These are phyloP conservation scores for Kodamaea hsintzibuensis DNA, from an alignment of 805 yeast species.

Conservation along the genomic window DNA sequence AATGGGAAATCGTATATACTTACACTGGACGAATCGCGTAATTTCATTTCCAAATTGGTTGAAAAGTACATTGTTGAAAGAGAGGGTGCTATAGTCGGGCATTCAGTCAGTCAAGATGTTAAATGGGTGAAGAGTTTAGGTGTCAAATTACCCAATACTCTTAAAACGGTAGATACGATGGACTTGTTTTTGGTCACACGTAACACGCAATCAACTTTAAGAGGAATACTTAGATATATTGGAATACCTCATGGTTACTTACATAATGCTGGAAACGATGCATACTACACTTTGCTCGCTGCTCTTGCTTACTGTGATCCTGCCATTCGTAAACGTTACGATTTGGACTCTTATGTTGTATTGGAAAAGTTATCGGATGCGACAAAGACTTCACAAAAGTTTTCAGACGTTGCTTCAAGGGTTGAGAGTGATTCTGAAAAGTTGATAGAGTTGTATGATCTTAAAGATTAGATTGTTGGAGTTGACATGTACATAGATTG, in stretches of 20 bases:
- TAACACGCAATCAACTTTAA: constrained; percentile 19
- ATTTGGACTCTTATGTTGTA: constrained; percentile 16
- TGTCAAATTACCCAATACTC: constrained; percentile 9
- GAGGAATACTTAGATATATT: constrained; percentile 20
- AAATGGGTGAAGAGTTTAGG: constrained; percentile 18
- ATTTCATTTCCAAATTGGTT: constrained; percentile 13
- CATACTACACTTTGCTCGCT: constrained; percentile 28
- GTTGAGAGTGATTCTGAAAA: background rate
- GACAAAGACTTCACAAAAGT: constrained; percentile 14
- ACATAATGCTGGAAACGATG: constrained; percentile 32
- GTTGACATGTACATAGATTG: background rate
- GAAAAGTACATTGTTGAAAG: constrained; percentile 16
- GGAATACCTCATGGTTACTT: constrained; percentile 25
- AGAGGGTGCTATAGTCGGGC: constrained; percentile 22
- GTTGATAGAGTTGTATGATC: background rate
- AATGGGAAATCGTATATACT: constrained; percentile 24
- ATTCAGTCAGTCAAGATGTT: constrained; percentile 14
- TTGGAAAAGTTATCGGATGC: background rate
- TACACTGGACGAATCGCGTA: constrained; percentile 10
- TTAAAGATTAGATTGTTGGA: background rate
- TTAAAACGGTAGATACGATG: constrained; percentile 22
- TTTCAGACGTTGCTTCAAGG: constrained; percentile 11
- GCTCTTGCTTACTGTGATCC: constrained; percentile 27
- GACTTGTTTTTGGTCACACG: constrained; percentile 17
- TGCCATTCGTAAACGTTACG: constrained; percentile 13